Percentiles rank a stretch among this genome's conserved stretches.
phyloP scores from a whole-genome alignment of 805 yeast genomes.

The Zygotorulaspora chibaensis region DNA sequence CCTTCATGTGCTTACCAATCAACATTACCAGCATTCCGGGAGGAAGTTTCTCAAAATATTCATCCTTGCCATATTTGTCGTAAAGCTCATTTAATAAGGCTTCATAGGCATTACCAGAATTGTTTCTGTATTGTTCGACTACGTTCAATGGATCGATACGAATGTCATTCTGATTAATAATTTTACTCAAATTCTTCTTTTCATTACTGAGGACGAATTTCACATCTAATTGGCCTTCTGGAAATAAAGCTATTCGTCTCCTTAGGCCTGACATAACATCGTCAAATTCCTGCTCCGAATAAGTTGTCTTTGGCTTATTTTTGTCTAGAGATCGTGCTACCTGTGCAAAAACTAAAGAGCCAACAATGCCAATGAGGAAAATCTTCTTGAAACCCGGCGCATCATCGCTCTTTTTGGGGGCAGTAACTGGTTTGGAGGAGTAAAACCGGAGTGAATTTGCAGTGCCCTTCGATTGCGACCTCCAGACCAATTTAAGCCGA shows the following conservation, averaged over 20 bases:
- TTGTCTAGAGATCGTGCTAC: conserved; percentile 38
- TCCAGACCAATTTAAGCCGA: too few relatives aligned
- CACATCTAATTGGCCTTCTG: conserved; percentile 40
- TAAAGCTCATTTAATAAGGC: conserved; percentile 47
- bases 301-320: conserved; percentile 34
- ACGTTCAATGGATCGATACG: conserved; percentile 50
- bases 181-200: conserved; percentile 22
- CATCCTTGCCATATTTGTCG: conserved; percentile 25
- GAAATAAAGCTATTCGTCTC: conserved; percentile 44
- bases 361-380: conserved; percentile 41
- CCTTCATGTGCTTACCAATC: conserved; percentile 31
- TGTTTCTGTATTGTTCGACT: conserved; percentile 43
- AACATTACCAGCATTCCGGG: conserved; percentile 35
- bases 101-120: conserved; percentile 45
- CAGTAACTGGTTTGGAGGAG: background rate
- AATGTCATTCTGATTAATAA: conserved; percentile 27
- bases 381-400: conserved; percentile 41
- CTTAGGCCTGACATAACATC: conserved; percentile 46
- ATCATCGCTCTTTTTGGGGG: conserved; percentile 13
- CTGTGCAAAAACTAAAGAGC: conserved; percentile 41
- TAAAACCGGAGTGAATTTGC: background rate
- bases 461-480: background rate
- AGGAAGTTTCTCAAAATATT: conserved; percentile 32
- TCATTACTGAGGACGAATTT: conserved; percentile 35
- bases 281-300: conserved; percentile 41